phyloP scores from a whole-genome alignment of 106 monocot species.

The Iris macrosiphon region DNA sequence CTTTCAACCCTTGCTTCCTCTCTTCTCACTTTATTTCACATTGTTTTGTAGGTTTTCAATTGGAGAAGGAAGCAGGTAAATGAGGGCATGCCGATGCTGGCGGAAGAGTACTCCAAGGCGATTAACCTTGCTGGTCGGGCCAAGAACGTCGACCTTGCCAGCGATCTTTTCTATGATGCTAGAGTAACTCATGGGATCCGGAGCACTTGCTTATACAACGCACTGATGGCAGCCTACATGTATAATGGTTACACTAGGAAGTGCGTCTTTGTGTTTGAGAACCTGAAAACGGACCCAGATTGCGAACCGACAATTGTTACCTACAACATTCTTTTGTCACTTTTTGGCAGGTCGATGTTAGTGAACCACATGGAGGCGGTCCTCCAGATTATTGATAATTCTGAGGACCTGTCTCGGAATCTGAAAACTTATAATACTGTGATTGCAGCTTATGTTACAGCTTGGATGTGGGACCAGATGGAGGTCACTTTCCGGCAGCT shows the following conservation, averaged over 20 bases:
- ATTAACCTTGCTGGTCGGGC: slow-evolving; percentile 69
- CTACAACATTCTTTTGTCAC: slow-evolving; percentile 77
- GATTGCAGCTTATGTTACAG: slow-evolving; percentile 70
- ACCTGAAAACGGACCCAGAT: slow-evolving; percentile 28
- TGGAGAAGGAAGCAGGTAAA: slow-evolving; percentile 45
- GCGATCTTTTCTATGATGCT: slow-evolving; percentile 37
- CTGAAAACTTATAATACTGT: slow-evolving; percentile 59
- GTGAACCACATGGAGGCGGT: slow-evolving; percentile 65
- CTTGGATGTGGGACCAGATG: slow-evolving; percentile 81
- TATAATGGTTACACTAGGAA: slow-evolving; percentile 42
- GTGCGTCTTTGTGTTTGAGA: slow-evolving; percentile 41
- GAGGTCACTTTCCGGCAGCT: slow-evolving; percentile 41
- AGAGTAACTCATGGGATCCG: slow-evolving; percentile 8
- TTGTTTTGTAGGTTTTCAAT: slow-evolving; percentile 29
- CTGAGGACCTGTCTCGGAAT: slow-evolving; percentile 20
- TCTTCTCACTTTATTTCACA: no score
- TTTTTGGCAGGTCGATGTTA: slow-evolving; percentile 57
- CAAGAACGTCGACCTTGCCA: slow-evolving; percentile 30
- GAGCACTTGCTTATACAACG: slow-evolving; percentile 51
- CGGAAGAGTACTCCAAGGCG: slow-evolving; percentile 60
- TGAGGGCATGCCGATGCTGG: slow-evolving; percentile 18
- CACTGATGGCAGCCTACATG: slow-evolving; percentile 75
- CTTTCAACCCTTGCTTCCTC: no score
- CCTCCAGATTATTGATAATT: slow-evolving; percentile 23
- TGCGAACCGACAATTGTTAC: slow-evolving; percentile 51